Conservation (phyloP, 129 eudicot genomes). For the Glebionis coronaria region DNA sequence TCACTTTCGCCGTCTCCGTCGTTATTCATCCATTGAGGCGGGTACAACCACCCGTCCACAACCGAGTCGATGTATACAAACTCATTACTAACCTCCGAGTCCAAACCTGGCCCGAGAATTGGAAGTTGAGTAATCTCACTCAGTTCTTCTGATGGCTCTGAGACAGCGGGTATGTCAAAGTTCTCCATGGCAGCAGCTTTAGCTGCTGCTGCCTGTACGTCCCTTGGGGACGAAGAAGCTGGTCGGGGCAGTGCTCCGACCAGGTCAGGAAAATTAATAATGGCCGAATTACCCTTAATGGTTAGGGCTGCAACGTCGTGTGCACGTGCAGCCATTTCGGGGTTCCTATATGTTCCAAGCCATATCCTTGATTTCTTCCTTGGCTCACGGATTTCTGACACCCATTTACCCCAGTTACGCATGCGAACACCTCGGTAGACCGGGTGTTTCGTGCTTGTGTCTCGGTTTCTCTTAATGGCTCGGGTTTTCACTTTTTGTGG, state of each 20-base stretch:
- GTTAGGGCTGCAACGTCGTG: conserved; percentile 91
- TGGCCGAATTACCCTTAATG: conserved; percentile 81
- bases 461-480: conserved; percentile 40
- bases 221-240: conserved; percentile 55
- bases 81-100: conserved; percentile 41
- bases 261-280: conserved; percentile 80
- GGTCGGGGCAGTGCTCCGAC: conserved; percentile 64
- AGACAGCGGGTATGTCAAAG: conserved; percentile 31
- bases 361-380: conserved; percentile 86
- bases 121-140: conserved; percentile 71
- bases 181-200: conserved; percentile 88
- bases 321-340: conserved; percentile 99
- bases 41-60: conserved; percentile 63
- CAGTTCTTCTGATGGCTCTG: conserved; percentile 47
- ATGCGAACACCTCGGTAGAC: conserved; percentile 85
- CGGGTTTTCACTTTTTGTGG: conserved; percentile 19
- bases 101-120: conserved; percentile 43
- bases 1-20: conserved; percentile 27
- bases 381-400: conserved; percentile 93
- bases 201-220: conserved; percentile 81
- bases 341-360: conserved; percentile 83
- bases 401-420: conserved; percentile 97
- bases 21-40: conserved; percentile 50
- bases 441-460: conserved; percentile 53
- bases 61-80: conserved; percentile 55